Evolutionary conservation across 345 rosid genomes (phyloP), one percentile per base, ranked within the genome.

Genomic region (Rhodomyrtus tomentosa): DNA sequence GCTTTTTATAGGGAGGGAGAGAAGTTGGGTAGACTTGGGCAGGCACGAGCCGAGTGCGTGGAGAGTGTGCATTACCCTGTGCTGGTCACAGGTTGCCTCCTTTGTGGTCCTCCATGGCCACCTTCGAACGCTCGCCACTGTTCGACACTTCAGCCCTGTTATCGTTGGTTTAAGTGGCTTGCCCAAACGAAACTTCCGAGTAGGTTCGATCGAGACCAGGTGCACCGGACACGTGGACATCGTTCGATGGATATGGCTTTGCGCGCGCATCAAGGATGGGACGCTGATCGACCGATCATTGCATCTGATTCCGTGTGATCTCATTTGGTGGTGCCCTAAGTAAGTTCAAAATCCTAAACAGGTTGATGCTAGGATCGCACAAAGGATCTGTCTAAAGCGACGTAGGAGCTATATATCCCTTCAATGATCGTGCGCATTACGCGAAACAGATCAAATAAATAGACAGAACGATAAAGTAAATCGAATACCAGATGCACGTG

Each of bases 281-380:
- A 68, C 0, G 25, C 5, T 20, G 6, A 36, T 9, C 3, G 1
- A 36, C 3, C 42, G 0, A 8, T 10, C 40, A 3, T 6, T 8
- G 10, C 79, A 36, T 68, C 1, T 22, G n/a, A 54, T 54, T 18
- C 10, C 11, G 2, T 12, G n/a, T 54, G 4, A 54, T 22, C 11
- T 3, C n/a, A 22, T 54, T 9, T 22, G n/a, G 25, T 9, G 12
- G 11, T 9, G 11, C 12, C 0, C 15, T 29, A 0, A 58, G 12
- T 58, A 59, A 59, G 40, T 59, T 62, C 11, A 62, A 62, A 62
- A 32, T 36, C 76, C 5, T 18, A 68, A 68, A 38, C 18, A 36
- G 25, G 5, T 38, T 36, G 42, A 36, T 36, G 32, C 36, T 5
- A 18, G 11, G 76, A 36, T 2, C 24, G 4, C 24, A 18, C 1